Base-by-base conservation (phyloP, 2,329 filamentous ascomycete genomes). In the Arachnomyces sp. region DNA sequence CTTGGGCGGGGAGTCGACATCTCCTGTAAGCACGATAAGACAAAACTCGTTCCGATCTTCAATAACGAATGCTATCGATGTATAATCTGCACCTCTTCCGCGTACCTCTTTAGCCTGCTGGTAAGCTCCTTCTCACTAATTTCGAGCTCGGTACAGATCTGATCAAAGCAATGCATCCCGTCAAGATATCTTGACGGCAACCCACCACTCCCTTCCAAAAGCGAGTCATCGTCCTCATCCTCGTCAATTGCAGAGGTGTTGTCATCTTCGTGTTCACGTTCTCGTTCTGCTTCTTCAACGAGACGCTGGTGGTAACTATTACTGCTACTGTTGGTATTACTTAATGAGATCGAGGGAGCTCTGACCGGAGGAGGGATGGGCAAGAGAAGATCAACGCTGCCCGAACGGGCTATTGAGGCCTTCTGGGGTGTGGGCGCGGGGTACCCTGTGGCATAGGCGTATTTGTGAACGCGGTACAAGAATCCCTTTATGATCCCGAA, bases 401-500 rank as follows among this genome's bases (percentile, higher is more conserved):
- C 21, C 21, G 21, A 25, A 5, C 21, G 21, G 21, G 21, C 21
- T 5, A 25, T 25, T 25, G 21, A 25, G 9, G 21, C 9, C 9
- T 25, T 25, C 21, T 25, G 21, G 21, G 21, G 21, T 25, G 21
- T 25, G 5, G 21, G 54, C 1, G 56, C 52, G 1, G 59, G 54
- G 29, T 62, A 50, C 1, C 59, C 53, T 4, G 66, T 62, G 33
- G 64, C 57, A 48, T 93, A 77, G 18, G 87, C 84, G 58, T 93
- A 93, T 60, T 92, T 93, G 66, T 96, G 87, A 31, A 95, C 82
- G 28, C 92, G 79, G 62, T 95, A 95, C 16, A 98, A 67, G 51
- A 93, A 85, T 12, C 90, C 89, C 65, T 96, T 96, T 61, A 96
- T 94, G 44, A 95, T 77, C 42, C 90, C 92, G 55, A 96, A 98